These are phyloP conservation scores for Ustilago shanxiensis DNA, from an alignment of 1,284 basidiomycete genomes.

Conservation along the genomic window DNA sequence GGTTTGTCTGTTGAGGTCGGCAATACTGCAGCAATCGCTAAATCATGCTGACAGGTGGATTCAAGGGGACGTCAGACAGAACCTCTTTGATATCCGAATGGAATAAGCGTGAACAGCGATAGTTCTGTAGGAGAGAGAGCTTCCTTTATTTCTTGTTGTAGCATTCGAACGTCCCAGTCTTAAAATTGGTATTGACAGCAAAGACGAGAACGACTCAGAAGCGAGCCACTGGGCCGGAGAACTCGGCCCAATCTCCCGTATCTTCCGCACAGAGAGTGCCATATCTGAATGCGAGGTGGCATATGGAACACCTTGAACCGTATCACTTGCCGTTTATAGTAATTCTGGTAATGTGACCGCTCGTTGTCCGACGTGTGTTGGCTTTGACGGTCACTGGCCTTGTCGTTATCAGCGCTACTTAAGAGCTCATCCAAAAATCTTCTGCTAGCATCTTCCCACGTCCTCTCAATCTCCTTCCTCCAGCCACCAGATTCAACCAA, in stretches of 20 bases:
- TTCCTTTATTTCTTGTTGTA: no score
- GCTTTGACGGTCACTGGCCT: constrained; percentile 3
- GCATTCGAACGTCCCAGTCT: no score
- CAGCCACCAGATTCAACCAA: neutral
- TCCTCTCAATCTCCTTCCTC: neutral
- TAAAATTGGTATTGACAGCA: no score
- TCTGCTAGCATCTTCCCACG: neutral
- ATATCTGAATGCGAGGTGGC: neutral
- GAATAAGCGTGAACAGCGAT: no score
- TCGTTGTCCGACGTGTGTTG: neutral
- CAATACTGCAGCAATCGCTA: no score
- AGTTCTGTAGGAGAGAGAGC: no score
- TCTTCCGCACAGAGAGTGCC: neutral
- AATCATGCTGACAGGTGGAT: no score
- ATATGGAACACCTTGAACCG: neutral
- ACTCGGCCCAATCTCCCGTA: neutral
- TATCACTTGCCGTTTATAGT: constrained; percentile 12
- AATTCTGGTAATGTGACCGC: constrained; percentile 9
- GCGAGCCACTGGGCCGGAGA: neutral
- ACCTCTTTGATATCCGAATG: no score
- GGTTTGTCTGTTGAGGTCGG: no score
- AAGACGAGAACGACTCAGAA: no score
- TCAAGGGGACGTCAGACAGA: no score
- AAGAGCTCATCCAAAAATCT: neutral
- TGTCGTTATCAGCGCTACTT: neutral